phyloP scores from a whole-genome alignment of 306 rosid genomes.

The Trifolium dubium region DNA sequence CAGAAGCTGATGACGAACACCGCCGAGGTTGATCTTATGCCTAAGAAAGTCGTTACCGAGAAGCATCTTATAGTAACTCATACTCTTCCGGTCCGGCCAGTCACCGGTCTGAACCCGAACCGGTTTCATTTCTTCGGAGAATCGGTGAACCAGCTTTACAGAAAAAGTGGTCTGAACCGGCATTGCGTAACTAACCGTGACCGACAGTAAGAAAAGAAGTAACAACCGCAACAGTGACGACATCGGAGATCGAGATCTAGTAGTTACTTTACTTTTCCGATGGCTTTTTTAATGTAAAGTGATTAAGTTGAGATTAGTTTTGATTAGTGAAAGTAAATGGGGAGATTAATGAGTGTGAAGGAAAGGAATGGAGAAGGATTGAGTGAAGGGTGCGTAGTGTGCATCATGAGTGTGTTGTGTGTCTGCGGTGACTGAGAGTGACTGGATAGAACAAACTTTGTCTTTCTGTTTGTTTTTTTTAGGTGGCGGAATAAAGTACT shows the following conservation, averaged over 20 bases:
- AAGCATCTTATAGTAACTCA: constrained; percentile 62
- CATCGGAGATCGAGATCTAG: constrained; percentile 52
- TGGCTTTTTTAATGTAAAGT: not conserved
- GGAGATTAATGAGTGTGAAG: not conserved
- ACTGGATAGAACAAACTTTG: constrained; percentile 33
- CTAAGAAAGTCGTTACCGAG: constrained; percentile 59
- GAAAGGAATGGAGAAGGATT: not conserved
- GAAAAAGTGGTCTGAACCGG: constrained; percentile 53
- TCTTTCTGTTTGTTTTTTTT: not conserved
- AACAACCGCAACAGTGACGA: constrained; percentile 30
- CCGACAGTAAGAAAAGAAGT: constrained; percentile 30
- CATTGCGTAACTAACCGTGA: constrained; percentile 41
- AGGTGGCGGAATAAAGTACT: constrained; percentile 3
- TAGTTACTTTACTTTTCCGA: not conserved
- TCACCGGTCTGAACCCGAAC: constrained; percentile 34
- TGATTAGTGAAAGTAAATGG: constrained; percentile 17
- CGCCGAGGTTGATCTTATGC: constrained; percentile 63
- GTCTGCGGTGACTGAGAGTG: not conserved
- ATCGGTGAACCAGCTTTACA: constrained; percentile 68
- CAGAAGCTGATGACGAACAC: constrained; percentile 62
- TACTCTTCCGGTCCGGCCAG: constrained; percentile 59
- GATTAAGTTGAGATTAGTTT: constrained; percentile 24
- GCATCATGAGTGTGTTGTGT: constrained; percentile 29
- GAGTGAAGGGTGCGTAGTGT: constrained; percentile 44
- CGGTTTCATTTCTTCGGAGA: constrained; percentile 67